Base-by-base conservation (phyloP, 1,139 yeast genomes). In the Kurtzmaniella quercitrusa region DNA sequence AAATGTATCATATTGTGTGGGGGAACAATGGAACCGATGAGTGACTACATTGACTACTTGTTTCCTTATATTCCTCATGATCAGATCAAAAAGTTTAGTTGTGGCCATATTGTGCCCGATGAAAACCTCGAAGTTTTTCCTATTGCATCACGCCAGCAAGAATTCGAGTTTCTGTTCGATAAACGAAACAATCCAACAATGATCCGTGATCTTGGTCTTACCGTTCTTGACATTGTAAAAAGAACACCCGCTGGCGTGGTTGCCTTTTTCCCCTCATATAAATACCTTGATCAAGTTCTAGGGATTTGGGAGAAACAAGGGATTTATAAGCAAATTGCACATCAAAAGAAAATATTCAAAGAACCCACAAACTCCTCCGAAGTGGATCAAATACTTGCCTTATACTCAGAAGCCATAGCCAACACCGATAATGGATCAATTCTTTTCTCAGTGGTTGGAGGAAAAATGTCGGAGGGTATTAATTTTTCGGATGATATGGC, bases 11-110 rank as follows among this genome's bases (percentile, higher is more conserved):
- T 91, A 2, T 60, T 91, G 5, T 95, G 96, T 9, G 98, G 98
- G 32, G 98, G 98, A 15, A 91, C 98, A 0, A 89, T 91, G 97
- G 95, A 88, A 56, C 98, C 98, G 0, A 71, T 83, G 45, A 60
- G 71, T 14, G 97, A 91, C 50, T 86, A 84, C 54, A 63, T 74
- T 8, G 71, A 78, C 22, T 78, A 75, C 48, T 64, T 91, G 33
- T 80, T 89, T 42, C 96, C 96, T 0, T 74, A 76, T 38, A 54
- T 72, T 2, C 50, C 66, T 0, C 46, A 57, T 0, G 54, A 61
- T 0, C 54, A 72, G 39, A 71, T 88, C 7, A 66, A 70, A 19
- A 71, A 66, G 28, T 87, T 88, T 54, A 72, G 82, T 3, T 91
- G 96, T 66, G 88, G 88, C 34, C 98, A 91, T 64, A 80, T 91